Percentiles rank a stretch among this genome's conserved stretches.
Evolutionary conservation across 2,329 filamentous ascomycete species (phyloP).

Genomic region (Pseudocercospora macadamiae): DNA sequence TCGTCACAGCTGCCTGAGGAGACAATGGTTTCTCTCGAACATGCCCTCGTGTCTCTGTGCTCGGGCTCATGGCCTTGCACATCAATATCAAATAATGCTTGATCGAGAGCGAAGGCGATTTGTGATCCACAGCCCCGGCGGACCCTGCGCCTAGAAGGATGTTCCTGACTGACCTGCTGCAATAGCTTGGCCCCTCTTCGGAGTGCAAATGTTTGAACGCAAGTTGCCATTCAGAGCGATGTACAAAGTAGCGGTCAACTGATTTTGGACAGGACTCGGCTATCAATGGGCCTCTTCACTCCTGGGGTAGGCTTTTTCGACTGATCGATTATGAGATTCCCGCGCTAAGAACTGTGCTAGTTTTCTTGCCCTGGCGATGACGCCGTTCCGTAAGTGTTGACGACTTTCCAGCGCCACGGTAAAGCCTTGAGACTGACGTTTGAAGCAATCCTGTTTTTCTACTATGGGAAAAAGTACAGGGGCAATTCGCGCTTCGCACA

Average conservation of each 20-base stretch:
- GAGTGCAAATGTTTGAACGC: slow-evolving; percentile 57
- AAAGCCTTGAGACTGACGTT: slow-evolving; percentile 25
- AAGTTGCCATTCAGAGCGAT: slow-evolving; percentile 35
- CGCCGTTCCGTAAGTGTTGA: slow-evolving; percentile 44
- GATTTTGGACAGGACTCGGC: slow-evolving; percentile 43
- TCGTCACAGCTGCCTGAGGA: background rate
- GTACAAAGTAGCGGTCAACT: slow-evolving; percentile 49
- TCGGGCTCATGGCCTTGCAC: background rate
- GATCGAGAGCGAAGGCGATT: background rate
- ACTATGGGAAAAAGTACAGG: slow-evolving; percentile 53
- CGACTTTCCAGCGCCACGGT: slow-evolving; percentile 29
- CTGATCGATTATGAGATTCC: background rate
- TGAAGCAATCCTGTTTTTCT: slow-evolving; percentile 52
- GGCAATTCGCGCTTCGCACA: slow-evolving; percentile 52
- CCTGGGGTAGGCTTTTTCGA: slow-evolving; percentile 32
- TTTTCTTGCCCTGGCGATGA: slow-evolving; percentile 54
- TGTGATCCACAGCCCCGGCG: slow-evolving; percentile 2
- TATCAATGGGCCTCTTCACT: slow-evolving; percentile 55
- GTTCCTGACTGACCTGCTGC: slow-evolving; percentile 19
- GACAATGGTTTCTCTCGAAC: background rate
- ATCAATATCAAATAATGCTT: background rate
- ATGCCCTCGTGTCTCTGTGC: slow-evolving; percentile 4
- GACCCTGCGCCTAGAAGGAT: slow-evolving; percentile 1
- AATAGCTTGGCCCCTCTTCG: slow-evolving; percentile 45
- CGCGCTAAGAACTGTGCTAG: slow-evolving; percentile 11